phyloP scores from a whole-genome alignment of 1,284 basidiomycete genomes.

The Fistulinella cinereoalba region DNA sequence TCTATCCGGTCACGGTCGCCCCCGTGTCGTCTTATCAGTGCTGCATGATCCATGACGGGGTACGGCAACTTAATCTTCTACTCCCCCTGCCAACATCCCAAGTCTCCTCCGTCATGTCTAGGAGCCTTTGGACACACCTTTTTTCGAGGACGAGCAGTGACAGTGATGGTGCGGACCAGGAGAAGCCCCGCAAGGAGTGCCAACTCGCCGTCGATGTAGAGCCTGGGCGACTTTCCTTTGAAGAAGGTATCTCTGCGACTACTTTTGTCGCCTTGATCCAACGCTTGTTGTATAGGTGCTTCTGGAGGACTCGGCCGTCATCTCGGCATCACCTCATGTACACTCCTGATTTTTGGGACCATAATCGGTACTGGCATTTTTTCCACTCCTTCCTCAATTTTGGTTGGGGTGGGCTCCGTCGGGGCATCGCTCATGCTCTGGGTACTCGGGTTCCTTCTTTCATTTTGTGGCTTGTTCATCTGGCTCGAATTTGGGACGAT shows the following conservation, averaged over 20 bases:
- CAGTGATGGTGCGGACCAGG: not conserved
- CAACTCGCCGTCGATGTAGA: conserved; percentile 5
- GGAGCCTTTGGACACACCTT: not conserved
- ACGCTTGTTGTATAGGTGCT: conserved; percentile 29
- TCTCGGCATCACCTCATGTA: conserved; percentile 48
- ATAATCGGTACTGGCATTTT: conserved; percentile 66
- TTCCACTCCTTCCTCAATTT: conserved; percentile 59
- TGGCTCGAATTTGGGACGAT: conserved; percentile 58
- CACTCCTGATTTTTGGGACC: conserved; percentile 47
- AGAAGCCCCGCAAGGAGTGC: not conserved
- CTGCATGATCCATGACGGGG: too few relatives aligned
- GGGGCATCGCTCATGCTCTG: conserved; percentile 56
- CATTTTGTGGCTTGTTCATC: conserved; percentile 51
- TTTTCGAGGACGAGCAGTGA: not conserved
- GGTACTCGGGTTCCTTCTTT: conserved; percentile 53
- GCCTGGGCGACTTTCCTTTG: conserved; percentile 26
- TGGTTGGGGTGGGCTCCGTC: conserved; percentile 46
- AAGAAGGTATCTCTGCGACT: conserved; percentile 24
- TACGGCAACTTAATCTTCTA: too few relatives aligned
- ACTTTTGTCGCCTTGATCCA: not conserved
- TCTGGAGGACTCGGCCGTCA: conserved; percentile 52
- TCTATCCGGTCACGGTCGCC: too few relatives aligned
- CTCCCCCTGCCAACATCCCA: too few relatives aligned
- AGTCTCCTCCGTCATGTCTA: not conserved
- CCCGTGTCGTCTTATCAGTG: too few relatives aligned